phyloP scores from a whole-genome alignment of 129 eudicot genomes.

The Escallonia rubra region DNA sequence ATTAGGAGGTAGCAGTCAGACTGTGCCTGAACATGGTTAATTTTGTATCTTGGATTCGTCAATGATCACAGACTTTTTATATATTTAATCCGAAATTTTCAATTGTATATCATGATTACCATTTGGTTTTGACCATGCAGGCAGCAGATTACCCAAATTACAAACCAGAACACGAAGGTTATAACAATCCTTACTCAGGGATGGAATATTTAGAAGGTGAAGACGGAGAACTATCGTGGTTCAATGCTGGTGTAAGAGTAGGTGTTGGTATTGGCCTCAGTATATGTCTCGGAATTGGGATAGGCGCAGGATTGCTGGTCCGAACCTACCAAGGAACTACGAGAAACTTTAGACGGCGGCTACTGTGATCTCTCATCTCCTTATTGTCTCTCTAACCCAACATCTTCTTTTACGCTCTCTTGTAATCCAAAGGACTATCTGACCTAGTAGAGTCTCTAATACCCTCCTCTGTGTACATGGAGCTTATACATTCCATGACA shows the following conservation, averaged over 20 bases:
- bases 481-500: not conserved
- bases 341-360: slow-evolving; percentile 58
- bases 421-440: not conserved
- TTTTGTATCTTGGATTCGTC: not conserved
- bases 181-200: slow-evolving; percentile 27
- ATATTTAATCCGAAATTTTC: no score
- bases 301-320: slow-evolving; percentile 76
- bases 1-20: no score
- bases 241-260: slow-evolving; percentile 86
- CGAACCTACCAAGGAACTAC: slow-evolving; percentile 83
- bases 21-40: no score
- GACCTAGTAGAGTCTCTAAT: not conserved
- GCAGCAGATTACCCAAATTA: slow-evolving; percentile 25
- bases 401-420: not conserved
- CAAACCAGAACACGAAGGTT: slow-evolving; percentile 50
- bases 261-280: slow-evolving; percentile 87
- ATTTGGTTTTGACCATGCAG: slow-evolving; percentile 28
- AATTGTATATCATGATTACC: not conserved
- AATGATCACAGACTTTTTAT: not conserved
- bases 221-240: slow-evolving; percentile 86
- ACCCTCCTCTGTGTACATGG: not conserved
- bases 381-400: slow-evolving; percentile 7
- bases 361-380: slow-evolving; percentile 21
- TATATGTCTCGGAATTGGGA: slow-evolving; percentile 70
- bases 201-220: slow-evolving; percentile 70